Evolutionary conservation across 2,329 filamentous ascomycete species (phyloP).

Genomic region (Sphaceloma murrayae): DNA sequence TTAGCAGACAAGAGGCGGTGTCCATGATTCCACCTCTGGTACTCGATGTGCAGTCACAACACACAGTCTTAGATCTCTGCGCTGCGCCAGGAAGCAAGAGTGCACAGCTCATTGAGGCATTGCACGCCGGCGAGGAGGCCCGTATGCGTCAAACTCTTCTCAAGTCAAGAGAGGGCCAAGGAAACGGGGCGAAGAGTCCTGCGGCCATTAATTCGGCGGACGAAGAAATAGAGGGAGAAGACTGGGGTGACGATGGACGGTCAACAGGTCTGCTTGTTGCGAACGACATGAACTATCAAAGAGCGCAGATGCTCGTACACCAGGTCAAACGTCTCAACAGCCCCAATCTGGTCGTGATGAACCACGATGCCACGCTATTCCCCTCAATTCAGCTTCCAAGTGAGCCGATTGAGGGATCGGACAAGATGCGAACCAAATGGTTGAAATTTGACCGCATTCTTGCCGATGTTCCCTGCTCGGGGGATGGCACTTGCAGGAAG

Average conservation of each 20-base stretch:
- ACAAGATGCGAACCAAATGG: conserved; percentile 54
- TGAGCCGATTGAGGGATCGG: conserved; percentile 39
- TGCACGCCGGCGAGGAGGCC: conserved; percentile 86
- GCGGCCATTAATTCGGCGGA: conserved; percentile 29
- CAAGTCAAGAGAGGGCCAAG: conserved; percentile 49
- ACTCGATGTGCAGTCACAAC: conserved; percentile 81
- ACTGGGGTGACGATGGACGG: conserved; percentile 67
- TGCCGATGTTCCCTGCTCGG: conserved; percentile 93
- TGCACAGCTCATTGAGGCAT: conserved; percentile 86
- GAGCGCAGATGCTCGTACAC: conserved; percentile 93
- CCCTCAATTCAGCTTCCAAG: conserved; percentile 79
- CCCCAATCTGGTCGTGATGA: conserved; percentile 91
- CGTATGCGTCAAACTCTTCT: conserved; percentile 64
- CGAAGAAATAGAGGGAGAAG: conserved; percentile 28
- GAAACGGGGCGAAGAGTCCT: conserved; percentile 41
- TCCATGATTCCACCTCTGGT: conserved; percentile 97
- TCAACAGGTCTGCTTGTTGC: conserved; percentile 87
- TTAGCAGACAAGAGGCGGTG: conserved; percentile 93
- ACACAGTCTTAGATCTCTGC: conserved; percentile 91
- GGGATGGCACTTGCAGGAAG: conserved; percentile 88
- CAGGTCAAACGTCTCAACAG: conserved; percentile 96
- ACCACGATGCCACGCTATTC: conserved; percentile 94
- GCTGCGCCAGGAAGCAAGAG: conserved; percentile 96
- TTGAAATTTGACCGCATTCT: conserved; percentile 95
- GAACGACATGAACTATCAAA: conserved; percentile 94